Evolutionary conservation across 2,329 filamentous ascomycete species (phyloP).

Genomic region (Monilinia fructicola): DNA sequence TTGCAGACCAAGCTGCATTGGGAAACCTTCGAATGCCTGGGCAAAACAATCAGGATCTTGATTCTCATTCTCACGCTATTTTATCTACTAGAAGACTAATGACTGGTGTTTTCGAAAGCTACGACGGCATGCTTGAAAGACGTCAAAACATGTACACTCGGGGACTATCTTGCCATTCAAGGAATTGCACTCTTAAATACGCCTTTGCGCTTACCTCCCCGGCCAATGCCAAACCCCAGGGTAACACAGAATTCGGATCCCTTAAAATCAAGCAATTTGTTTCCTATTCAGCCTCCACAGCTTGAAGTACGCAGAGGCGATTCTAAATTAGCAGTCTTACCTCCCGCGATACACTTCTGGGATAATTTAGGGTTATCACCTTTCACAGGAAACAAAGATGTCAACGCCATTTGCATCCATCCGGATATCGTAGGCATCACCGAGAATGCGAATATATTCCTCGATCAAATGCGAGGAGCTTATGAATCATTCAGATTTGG

Average conservation of each 20-base stretch:
- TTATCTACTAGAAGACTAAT: constrained; percentile 36
- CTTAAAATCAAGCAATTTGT: constrained; percentile 53
- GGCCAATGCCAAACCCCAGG: constrained; percentile 36
- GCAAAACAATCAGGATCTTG: constrained; percentile 17
- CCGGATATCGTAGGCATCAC: constrained; percentile 63
- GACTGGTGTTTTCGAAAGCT: constrained; percentile 50
- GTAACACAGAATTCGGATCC: constrained; percentile 27
- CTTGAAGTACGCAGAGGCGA: constrained; percentile 71
- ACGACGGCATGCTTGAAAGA: constrained; percentile 48
- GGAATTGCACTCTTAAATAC: constrained; percentile 56
- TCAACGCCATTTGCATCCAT: constrained; percentile 69
- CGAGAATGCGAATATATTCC: constrained; percentile 61
- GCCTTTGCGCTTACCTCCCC: constrained; percentile 48
- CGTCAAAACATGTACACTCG: constrained; percentile 46
- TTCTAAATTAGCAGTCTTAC: constrained; percentile 68
- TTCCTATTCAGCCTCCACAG: constrained; percentile 66
- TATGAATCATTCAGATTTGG: constrained; percentile 77
- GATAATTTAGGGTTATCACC: constrained; percentile 75
- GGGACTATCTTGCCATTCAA: constrained; percentile 55
- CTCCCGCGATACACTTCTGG: constrained; percentile 77
- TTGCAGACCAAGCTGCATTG: constrained; percentile 68
- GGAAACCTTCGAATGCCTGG: constrained; percentile 44
- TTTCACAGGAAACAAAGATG: constrained; percentile 67
- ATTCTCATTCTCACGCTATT: constrained; percentile 24
- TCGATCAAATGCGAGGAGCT: constrained; percentile 65